Conservation (phyloP, 2,329 filamentous ascomycete genomes). For the Fusarium tupiense region DNA sequence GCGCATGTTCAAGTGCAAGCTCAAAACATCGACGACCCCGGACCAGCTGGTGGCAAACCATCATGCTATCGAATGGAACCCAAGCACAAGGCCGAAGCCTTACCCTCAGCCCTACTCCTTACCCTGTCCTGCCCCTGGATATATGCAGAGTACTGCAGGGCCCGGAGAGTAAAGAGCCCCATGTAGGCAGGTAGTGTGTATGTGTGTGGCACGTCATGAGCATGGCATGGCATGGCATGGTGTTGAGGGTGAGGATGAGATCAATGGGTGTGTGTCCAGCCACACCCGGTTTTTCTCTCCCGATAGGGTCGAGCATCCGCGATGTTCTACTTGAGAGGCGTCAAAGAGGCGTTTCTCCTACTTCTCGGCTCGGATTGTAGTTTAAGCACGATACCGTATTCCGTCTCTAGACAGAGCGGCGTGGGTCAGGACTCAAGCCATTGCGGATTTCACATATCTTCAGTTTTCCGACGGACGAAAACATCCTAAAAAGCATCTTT, state of each 20-base stretch:
- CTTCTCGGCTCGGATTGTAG: background rate
- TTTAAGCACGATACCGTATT: background rate
- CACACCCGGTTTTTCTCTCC: conserved; percentile 17
- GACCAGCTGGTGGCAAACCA: conserved; percentile 43
- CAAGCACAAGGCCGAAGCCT: conserved; percentile 35
- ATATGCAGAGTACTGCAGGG: conserved; percentile 31
- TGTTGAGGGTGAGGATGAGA: background rate
- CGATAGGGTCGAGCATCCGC: conserved; percentile 25
- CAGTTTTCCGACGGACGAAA: conserved; percentile 2
- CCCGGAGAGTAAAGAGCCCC: conserved; percentile 26
- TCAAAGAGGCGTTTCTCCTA: conserved; percentile 27
- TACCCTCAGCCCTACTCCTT: conserved; percentile 41
- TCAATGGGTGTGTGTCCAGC: conserved; percentile 19
- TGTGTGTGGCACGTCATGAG: conserved; percentile 38
- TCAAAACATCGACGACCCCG: conserved; percentile 36
- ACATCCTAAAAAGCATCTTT: conserved; percentile 10
- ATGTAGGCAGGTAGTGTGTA: conserved; percentile 1
- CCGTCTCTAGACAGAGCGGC: conserved; percentile 12
- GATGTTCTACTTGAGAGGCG: conserved; percentile 27
- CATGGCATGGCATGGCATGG: conserved; percentile 12
- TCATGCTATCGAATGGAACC: conserved; percentile 33
- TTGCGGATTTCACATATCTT: conserved; percentile 24
- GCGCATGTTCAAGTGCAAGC: conserved; percentile 36
- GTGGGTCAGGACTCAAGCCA: conserved; percentile 23
- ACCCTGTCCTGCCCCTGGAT: conserved; percentile 31